phyloP scores from a whole-genome alignment of 164 flowering plant genomes.

The Annona squamosa region DNA sequence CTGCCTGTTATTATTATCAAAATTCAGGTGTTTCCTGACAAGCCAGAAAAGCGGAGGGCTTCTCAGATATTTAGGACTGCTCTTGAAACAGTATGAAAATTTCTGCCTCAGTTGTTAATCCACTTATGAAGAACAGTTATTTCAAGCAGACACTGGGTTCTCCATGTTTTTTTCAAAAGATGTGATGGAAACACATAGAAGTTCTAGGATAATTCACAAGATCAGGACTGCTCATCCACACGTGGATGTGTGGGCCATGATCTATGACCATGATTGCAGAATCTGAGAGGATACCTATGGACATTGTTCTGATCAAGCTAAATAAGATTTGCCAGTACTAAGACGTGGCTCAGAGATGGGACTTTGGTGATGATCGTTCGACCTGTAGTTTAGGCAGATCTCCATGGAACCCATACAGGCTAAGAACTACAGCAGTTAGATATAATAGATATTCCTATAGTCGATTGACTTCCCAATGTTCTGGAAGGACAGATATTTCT shows the following conservation, averaged over 20 bases:
- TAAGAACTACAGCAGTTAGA: too few species aligned
- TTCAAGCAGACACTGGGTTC: background rate
- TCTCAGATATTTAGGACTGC: constrained; percentile 69
- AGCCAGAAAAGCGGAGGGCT: constrained; percentile 87
- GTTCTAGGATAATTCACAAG: background rate
- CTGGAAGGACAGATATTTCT: background rate
- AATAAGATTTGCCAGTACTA: background rate
- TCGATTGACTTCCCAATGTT: background rate
- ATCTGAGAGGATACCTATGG: background rate
- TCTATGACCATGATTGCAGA: background rate
- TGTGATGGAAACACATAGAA: background rate
- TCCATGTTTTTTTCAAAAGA: background rate
- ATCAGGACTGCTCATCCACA: background rate
- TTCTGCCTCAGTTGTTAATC: background rate
- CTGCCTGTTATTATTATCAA: background rate
- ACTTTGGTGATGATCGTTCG: background rate
- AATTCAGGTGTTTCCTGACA: constrained; percentile 87
- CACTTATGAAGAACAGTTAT: background rate
- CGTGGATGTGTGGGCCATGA: background rate
- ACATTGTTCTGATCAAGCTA: background rate
- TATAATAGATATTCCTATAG: background rate
- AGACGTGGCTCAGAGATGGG: background rate
- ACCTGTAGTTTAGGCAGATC: background rate
- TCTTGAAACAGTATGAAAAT: constrained; percentile 58
- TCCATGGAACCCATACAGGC: background rate